Evolutionary conservation across 192 early-diverging fungal species (phyloP), one percentile per base, ranked within the genome.

Genomic region (Coemansia sp.): DNA sequence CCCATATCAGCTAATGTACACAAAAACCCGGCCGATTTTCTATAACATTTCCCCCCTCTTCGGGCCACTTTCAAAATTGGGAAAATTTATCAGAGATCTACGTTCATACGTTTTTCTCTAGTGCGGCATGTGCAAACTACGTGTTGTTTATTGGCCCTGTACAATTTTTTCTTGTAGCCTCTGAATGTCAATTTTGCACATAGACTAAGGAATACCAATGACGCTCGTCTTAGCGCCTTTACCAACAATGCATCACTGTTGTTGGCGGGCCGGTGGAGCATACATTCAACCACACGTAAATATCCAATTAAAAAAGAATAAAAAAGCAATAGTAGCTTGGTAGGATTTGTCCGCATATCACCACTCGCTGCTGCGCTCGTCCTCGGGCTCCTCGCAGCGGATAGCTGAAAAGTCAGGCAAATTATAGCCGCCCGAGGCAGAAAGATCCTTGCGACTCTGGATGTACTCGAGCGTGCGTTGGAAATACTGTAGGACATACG

Each of bases 401-500:
- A 85, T 85, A 36, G 77, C 82, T 9, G 82, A 72, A 77, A 85
- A 85, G 55, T 76, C 82, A 6, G 77, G 82, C 57, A 85, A 64
- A 41, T 76, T 71, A 42, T 77, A 79, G 8, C 51, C 65, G 27
- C 72, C 82, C 11, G 82, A 74, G 2, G 74, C 77, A n/a, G 77
- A 74, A 27, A 79, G 68, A 42, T 77, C 77, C 61, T 83, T 86
- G 65, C 85, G 85, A 57, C 72, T 66, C 66, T 86, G 82, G 49
- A 94, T 80, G 67, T 92, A 89, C 10, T 85, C 76, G 42, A 94
- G 80, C 7, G 91, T 92, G 66, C 89, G 87, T 12, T 77, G 82
- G 86, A 92, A 94, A 66, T 94, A 92, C 12, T 81, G 80, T 67
- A 88, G 77, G 11, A 94, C 90, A 80, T 90, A 91, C 1, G 89